Conservation (phyloP, 2,329 filamentous ascomycete species). For the Sporothrix inflata region DNA sequence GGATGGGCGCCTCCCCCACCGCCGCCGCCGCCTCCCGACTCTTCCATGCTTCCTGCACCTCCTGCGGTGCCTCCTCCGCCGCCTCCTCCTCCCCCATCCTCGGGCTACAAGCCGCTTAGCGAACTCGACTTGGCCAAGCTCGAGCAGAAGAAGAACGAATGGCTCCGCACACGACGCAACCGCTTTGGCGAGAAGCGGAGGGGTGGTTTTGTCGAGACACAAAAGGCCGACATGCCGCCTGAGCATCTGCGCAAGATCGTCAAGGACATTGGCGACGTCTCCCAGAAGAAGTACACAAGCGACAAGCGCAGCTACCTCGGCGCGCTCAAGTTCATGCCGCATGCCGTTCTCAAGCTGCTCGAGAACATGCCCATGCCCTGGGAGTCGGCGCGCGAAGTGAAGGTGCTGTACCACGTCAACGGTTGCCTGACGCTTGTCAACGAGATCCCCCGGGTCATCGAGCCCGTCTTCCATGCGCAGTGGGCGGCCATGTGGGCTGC, state of each 20-base stretch:
- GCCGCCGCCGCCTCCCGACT: constrained; percentile 51
- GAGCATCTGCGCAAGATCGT: constrained; percentile 99
- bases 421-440: constrained; percentile 96
- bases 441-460: constrained; percentile 93
- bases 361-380: constrained; percentile 99
- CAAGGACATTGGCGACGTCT: constrained; percentile 97
- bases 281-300: constrained; percentile 98
- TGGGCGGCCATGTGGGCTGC: constrained; percentile 99
- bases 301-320: constrained; percentile 98
- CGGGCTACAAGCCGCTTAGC: constrained; percentile 77
- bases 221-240: constrained; percentile 98
- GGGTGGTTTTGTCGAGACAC: constrained; percentile 93
- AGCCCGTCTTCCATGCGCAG: constrained; percentile 96
- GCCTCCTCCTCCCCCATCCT: constrained; percentile 60
- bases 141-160: constrained; percentile 98
- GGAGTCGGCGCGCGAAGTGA: constrained; percentile 95
- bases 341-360: constrained; percentile 92
- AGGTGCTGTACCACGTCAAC: constrained; percentile 97
- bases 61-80: constrained; percentile 64
- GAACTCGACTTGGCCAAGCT: constrained; percentile 92
- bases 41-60: constrained; percentile 57
- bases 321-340: constrained; percentile 98
- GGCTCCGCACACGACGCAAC: constrained; percentile 87
- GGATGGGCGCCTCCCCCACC: constrained; percentile 57
- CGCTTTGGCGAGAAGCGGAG: constrained; percentile 97